Evolutionary conservation across 2,329 filamentous ascomycete species (phyloP).

Genomic region (Penicillium sp.): DNA sequence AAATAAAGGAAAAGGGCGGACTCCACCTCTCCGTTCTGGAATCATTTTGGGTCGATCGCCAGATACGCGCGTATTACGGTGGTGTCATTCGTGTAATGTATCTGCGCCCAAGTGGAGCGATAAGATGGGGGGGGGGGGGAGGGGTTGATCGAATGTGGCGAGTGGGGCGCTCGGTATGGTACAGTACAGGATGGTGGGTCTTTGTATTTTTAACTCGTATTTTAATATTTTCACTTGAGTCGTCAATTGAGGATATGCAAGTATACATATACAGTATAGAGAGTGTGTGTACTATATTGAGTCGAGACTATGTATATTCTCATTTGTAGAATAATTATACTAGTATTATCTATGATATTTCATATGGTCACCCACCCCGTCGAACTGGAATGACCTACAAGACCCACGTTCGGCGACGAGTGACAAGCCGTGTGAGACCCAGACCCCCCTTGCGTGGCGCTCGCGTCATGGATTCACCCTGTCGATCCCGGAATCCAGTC

Average conservation of each 20-base stretch:
- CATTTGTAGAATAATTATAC: neutral
- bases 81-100: constrained; percentile 5
- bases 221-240: no score
- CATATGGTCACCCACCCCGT: no score
- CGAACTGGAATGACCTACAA: no score
- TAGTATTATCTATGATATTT: no score
- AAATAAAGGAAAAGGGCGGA: constrained; percentile 9
- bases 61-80: constrained; percentile 13
- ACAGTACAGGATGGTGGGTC: neutral
- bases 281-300: neutral
- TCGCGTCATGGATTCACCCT: constrained; percentile 5
- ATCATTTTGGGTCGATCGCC: constrained; percentile 25
- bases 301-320: neutral
- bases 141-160: constrained; percentile 5
- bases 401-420: neutral
- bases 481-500: neutral
- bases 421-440: neutral
- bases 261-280: neutral
- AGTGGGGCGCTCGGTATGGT: neutral
- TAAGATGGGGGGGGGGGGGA: constrained; percentile 3
- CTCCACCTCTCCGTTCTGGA: constrained; percentile 22
- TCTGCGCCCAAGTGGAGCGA: constrained; percentile 11
- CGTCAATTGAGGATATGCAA: no score
- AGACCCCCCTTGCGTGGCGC: neutral
- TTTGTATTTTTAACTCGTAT: no score